Percentiles rank a stretch among this genome's conserved stretches.
These are phyloP conservation scores for Dissophora ornata DNA, from an alignment of 192 early-diverging fungal species.

Conservation along the genomic window DNA sequence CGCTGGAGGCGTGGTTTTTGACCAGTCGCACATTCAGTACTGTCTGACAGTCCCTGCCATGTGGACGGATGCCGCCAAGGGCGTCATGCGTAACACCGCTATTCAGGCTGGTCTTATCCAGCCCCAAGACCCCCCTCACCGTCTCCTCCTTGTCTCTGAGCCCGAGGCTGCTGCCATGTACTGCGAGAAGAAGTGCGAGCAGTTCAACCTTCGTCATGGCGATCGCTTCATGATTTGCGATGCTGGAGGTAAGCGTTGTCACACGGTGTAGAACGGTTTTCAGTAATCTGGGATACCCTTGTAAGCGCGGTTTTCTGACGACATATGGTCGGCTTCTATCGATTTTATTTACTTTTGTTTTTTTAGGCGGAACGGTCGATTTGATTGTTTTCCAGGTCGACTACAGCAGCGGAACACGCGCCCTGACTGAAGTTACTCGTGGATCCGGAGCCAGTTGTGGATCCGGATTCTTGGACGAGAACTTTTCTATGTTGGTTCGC, in stretches of 20 bases:
- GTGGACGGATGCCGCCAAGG: slow-evolving; percentile 66
- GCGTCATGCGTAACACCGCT: slow-evolving; percentile 66
- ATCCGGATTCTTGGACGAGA: slow-evolving; percentile 59
- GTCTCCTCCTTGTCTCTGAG: slow-evolving; percentile 60
- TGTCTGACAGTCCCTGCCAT: slow-evolving; percentile 66
- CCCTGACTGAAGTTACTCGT: slow-evolving; percentile 57
- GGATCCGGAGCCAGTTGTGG: slow-evolving; percentile 64
- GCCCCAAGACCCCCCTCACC: slow-evolving; percentile 55
- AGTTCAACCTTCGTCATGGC: slow-evolving; percentile 51
- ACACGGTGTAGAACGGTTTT: no score
- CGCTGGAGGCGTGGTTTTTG: slow-evolving; percentile 50
- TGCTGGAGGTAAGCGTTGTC: slow-evolving; percentile 43
- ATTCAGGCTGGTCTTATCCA: slow-evolving; percentile 65
- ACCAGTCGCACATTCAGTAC: slow-evolving; percentile 47
- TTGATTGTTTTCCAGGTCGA: slow-evolving; percentile 60
- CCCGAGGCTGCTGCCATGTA: slow-evolving; percentile 70
- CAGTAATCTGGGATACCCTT: background rate
- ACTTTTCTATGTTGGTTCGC: slow-evolving; percentile 51
- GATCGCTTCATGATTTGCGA: slow-evolving; percentile 57
- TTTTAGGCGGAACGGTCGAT: slow-evolving; percentile 56
- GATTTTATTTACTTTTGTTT: background rate
- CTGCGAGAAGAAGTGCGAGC: slow-evolving; percentile 63
- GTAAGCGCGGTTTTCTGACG: background rate
- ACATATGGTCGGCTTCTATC: background rate
- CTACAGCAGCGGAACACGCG: slow-evolving; percentile 53